phyloP scores from a whole-genome alignment of 192 early-diverging fungal genomes.

The Podila horticola region DNA sequence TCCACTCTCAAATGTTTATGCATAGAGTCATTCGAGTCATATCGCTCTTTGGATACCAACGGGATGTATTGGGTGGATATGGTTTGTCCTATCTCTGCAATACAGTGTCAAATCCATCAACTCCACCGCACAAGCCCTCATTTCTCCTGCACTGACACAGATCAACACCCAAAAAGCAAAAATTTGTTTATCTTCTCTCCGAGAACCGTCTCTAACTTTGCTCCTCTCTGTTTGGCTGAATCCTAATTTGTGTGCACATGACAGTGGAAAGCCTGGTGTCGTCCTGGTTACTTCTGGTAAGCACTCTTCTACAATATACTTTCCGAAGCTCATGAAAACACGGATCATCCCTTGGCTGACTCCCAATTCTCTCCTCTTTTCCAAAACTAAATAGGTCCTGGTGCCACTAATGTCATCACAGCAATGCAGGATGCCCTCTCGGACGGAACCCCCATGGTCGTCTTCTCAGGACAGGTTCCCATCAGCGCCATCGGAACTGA shows the following conservation, averaged over 20 bases:
- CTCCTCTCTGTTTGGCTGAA: conserved; percentile 6
- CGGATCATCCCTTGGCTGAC: too few relatives aligned
- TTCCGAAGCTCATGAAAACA: not conserved
- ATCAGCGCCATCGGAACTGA: conserved; percentile 92
- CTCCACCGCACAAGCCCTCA: too few relatives aligned
- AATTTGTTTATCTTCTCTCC: not conserved
- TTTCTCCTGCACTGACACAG: not conserved
- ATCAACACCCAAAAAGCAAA: conserved; percentile 2
- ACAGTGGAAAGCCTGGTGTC: conserved; percentile 80
- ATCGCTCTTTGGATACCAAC: not conserved
- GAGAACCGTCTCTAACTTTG: conserved; percentile 1
- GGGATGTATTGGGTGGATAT: not conserved
- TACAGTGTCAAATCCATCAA: not conserved
- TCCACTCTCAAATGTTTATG: not conserved
- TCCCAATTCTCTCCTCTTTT: conserved; percentile 4
- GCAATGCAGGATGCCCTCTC: conserved; percentile 97
- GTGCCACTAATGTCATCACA: conserved; percentile 97
- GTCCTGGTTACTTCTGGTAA: conserved; percentile 56
- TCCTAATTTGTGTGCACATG: conserved; percentile 12
- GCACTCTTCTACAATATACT: not conserved
- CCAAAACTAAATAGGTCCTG: conserved; percentile 80
- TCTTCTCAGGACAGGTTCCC: conserved; percentile 95
- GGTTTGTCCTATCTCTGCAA: conserved; percentile 38
- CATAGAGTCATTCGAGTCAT: too few relatives aligned
- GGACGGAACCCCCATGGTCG: conserved; percentile 96